A percentile compares a stretch with the other conserved stretches of the same genome.
Conservation (phyloP, 495 filamentous ascomycete species). For the Penicillium odoratum region DNA sequence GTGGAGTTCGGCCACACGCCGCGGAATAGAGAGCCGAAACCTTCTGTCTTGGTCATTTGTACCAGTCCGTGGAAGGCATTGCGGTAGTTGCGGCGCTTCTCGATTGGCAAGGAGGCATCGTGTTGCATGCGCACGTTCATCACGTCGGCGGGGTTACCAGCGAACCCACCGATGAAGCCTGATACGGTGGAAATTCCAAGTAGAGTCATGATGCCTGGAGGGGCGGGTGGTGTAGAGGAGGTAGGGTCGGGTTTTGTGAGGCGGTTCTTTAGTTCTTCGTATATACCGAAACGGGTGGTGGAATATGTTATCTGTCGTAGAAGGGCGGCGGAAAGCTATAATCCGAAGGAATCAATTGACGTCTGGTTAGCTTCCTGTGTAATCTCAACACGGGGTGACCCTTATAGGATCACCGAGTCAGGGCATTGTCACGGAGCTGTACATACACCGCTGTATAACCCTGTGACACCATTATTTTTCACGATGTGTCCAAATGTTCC, state of each 20-base stretch:
- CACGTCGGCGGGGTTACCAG: conserved; percentile 92
- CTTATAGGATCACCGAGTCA: not conserved
- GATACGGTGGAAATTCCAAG: conserved; percentile 79
- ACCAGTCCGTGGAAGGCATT: conserved; percentile 84
- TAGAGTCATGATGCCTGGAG: conserved; percentile 65
- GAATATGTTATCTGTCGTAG: conserved; percentile 90
- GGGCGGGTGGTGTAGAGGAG: conserved; percentile 34
- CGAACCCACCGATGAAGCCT: conserved; percentile 84
- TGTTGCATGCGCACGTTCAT: conserved; percentile 99
- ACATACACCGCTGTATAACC: conserved; percentile 78
- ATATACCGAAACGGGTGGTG: conserved; percentile 90
- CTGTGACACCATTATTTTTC: conserved; percentile 63
- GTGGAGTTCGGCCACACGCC: conserved; percentile 91
- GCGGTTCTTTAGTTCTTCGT: conserved; percentile 83
- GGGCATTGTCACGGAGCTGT: not conserved
- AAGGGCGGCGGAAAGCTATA: conserved; percentile 82
- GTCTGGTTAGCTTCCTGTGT: conserved; percentile 16
- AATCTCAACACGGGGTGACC: not conserved
- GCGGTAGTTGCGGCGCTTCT: conserved; percentile 80
- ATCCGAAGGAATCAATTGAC: conserved; percentile 2
- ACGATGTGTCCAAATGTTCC: conserved; percentile 79
- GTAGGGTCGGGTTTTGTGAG: conserved; percentile 40
- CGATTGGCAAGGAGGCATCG: conserved; percentile 75
- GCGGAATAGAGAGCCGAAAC: conserved; percentile 69
- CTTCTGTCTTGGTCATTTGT: conserved; percentile 81